These are phyloP conservation scores for Trichophyton equinum DNA, from an alignment of 2,329 filamentous ascomycete species.

Conservation along the genomic window DNA sequence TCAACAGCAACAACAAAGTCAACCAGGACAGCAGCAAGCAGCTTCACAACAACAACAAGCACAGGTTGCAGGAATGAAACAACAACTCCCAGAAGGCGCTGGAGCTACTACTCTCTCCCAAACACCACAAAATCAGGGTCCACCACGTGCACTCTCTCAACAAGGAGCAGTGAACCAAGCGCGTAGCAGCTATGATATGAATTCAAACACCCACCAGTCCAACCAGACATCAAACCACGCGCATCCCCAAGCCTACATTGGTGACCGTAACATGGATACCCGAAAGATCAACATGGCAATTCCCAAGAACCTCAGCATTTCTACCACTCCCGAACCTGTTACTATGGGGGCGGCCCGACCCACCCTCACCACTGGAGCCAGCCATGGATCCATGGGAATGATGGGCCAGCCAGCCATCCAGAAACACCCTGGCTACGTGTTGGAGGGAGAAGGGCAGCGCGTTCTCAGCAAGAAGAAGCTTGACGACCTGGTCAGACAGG, in stretches of 20 bases:
- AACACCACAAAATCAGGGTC: conserved; percentile 23
- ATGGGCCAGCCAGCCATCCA: conserved; percentile 77
- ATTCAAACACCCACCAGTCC: conserved; percentile 18
- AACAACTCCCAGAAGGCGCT: conserved; percentile 23
- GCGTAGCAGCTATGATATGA: conserved; percentile 29
- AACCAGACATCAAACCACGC: conserved; percentile 22
- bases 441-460: conserved; percentile 83
- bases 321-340: conserved; percentile 57
- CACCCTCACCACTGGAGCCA: conserved; percentile 66
- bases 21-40: conserved; percentile 13
- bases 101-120: conserved; percentile 21
- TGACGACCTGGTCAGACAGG: conserved; percentile 86
- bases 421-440: conserved; percentile 68
- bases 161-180: conserved; percentile 35
- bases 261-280: conserved; percentile 22
- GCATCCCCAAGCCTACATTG: conserved; percentile 31
- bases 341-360: conserved; percentile 60
- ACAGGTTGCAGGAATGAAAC: conserved; percentile 22
- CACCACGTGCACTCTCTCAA: conserved; percentile 33
- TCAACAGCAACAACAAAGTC: conserved; percentile 11
- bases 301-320: conserved; percentile 63
- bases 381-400: conserved; percentile 63
- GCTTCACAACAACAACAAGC: conserved; percentile 15
- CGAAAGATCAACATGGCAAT: conserved; percentile 61
- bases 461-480: conserved; percentile 97